Evolutionary conservation across 768 basidiomycete genomes (phyloP), one percentile per base, ranked within the genome.

Genomic region (Mrakia frigida): DNA sequence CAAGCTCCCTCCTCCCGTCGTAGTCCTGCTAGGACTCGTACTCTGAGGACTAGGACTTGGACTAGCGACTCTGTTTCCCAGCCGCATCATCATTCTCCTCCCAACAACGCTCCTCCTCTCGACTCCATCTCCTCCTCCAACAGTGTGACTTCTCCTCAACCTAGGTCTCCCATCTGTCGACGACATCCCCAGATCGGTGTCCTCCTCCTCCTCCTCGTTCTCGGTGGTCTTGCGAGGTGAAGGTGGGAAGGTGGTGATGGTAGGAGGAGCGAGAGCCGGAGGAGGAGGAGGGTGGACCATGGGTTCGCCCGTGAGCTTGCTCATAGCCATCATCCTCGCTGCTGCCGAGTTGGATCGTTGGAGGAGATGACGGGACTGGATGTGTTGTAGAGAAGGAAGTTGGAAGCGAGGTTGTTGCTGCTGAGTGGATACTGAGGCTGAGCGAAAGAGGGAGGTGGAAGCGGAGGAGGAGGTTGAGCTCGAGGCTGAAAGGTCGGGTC

Each of bases 321-420:
- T 89, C 88, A 96, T 88, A 6, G 93, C 93, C 83, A 89, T 85
- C 80, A 88, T 87, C 67, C 90, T 87, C 31, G 91, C 91, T n/a
- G 92, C 86, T 16, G 89, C 92, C 81, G 94, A 95, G 82, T 95
- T 94, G 2, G 94, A 95, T 28, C 94, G 90, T 81, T 92, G 90
- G 3, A 97, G 87, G n/a, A 77, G 76, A 23, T 90, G 90, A 25
- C 84, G 67, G 79, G 78, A 53, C 80, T 82, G 77, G 52, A 95
- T 84, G 31, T 90, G 91, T 80, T 92, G 91, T 9, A 96, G 86
- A 5, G 91, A 88, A 0, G 92, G 92, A 79, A 84, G 88, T 79
- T 72, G 70, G 65, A 73, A 73, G 35, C 61, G 70, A 3, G 67
- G 72, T 33, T 67, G 70, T 3, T 74, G 73, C 61, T 71, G 43